Evolutionary conservation across 2,329 filamentous ascomycete species (phyloP).

Genomic region (Calonectria naviculata): DNA sequence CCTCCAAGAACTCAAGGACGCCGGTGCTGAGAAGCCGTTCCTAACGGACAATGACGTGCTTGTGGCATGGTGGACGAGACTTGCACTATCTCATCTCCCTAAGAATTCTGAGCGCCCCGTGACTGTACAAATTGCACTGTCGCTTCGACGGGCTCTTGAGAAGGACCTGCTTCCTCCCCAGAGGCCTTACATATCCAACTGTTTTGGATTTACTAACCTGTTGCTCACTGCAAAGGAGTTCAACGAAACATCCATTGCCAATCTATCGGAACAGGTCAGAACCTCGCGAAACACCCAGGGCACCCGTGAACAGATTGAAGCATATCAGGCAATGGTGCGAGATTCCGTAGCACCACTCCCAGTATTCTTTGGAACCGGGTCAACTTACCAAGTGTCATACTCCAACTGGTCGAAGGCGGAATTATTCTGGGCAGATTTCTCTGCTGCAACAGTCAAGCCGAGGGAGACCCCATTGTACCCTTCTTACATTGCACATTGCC

Average conservation of each 20-base stretch:
- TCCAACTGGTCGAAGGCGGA: constrained; percentile 15
- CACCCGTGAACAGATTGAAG: constrained; percentile 18
- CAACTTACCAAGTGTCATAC: constrained; percentile 7
- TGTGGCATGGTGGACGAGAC: constrained; percentile 25
- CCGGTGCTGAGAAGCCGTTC: constrained; percentile 8
- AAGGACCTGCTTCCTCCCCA: not conserved
- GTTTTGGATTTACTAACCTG: constrained; percentile 10
- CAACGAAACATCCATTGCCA: not conserved
- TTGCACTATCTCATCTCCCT: constrained; percentile 10
- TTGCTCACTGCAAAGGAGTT: not conserved
- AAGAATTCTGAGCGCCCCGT: not conserved
- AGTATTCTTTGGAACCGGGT: not conserved
- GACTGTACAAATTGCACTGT: constrained; percentile 2
- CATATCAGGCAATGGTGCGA: constrained; percentile 22
- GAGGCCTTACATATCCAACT: constrained; percentile 8
- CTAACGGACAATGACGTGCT: constrained; percentile 25
- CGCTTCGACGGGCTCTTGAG: constrained; percentile 9
- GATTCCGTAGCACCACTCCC: constrained; percentile 10
- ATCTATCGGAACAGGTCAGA: not conserved
- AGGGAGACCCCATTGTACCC: not conserved
- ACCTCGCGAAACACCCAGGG: constrained; percentile 5
- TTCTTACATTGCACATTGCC: constrained; percentile 15
- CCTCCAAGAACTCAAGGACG: not conserved
- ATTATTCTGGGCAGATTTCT: constrained; percentile 4
- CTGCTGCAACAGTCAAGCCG: not conserved